Conservation (phyloP, 1,284 basidiomycete genomes). For the Cryptococcus amylolentus region DNA sequence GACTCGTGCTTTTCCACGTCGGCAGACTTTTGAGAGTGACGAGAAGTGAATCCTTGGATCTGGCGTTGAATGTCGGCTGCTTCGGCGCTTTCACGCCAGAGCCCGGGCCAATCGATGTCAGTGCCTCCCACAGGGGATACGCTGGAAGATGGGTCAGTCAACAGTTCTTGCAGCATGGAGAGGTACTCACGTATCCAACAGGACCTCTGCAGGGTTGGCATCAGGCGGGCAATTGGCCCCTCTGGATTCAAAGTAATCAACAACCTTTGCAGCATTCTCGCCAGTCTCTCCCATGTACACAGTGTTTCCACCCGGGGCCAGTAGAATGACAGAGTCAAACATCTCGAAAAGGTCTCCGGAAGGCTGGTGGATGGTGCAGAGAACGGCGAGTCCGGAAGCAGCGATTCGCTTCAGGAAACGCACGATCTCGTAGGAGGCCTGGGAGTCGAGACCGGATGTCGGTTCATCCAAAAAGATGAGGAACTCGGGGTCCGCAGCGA, state of each 20-base stretch:
- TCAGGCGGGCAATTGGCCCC: background rate
- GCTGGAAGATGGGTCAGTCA: background rate
- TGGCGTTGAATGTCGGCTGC: background rate
- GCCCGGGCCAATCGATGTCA: background rate
- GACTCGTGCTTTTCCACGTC: too few relatives aligned
- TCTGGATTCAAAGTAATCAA: background rate
- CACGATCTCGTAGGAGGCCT: background rate
- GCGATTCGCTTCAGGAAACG: background rate
- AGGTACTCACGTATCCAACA: background rate
- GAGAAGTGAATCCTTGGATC: too few relatives aligned
- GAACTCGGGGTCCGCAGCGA: too few relatives aligned
- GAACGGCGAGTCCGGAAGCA: background rate
- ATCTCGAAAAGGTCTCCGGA: background rate
- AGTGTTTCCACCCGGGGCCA: background rate
- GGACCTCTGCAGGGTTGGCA: background rate
- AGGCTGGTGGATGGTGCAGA: background rate
- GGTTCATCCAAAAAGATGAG: background rate
- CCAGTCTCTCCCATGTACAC: background rate
- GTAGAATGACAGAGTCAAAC: background rate
- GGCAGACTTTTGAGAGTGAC: too few relatives aligned
- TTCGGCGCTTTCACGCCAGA: background rate
- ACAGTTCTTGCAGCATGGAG: too few relatives aligned
- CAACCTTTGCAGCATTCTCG: background rate
- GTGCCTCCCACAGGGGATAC: background rate
- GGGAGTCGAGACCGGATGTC: background rate